Evolutionary conservation across 805 yeast species (phyloP).

Genomic region (Wickerhamiella occidentalis): DNA sequence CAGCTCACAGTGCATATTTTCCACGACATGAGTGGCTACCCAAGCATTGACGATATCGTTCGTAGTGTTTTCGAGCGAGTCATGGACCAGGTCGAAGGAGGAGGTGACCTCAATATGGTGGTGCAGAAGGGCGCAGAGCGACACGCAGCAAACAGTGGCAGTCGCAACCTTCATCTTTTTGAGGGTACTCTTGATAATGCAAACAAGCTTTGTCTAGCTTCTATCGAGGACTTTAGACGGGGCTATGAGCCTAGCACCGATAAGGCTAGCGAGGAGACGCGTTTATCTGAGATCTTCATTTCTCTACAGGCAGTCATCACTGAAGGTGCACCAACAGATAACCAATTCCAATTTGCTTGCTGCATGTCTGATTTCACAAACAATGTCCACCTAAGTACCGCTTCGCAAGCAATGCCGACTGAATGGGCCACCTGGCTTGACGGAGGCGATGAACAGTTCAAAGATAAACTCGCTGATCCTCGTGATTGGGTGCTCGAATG

Average conservation of each 20-base stretch:
- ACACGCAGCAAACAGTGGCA: slow-evolving; percentile 28
- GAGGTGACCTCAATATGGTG: slow-evolving; percentile 43
- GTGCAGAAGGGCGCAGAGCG: slow-evolving; percentile 37
- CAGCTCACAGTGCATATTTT: slow-evolving; percentile 34
- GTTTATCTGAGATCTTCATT: slow-evolving; percentile 49
- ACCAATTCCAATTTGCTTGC: slow-evolving; percentile 58
- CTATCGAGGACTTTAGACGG: slow-evolving; percentile 57
- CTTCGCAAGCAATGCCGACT: slow-evolving; percentile 81
- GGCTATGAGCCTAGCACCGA: slow-evolving; percentile 17
- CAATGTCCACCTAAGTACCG: slow-evolving; percentile 55
- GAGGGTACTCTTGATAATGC: slow-evolving; percentile 71
- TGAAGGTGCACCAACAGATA: slow-evolving; percentile 6
- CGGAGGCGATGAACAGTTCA: slow-evolving; percentile 27
- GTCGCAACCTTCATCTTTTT: slow-evolving; percentile 52
- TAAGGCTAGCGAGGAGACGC: slow-evolving; percentile 15
- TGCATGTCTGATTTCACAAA: slow-evolving; percentile 70
- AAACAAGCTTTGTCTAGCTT: slow-evolving; percentile 78
- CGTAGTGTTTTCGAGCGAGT: slow-evolving; percentile 42
- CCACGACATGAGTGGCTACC: slow-evolving; percentile 37
- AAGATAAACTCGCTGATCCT: slow-evolving; percentile 51
- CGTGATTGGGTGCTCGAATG: slow-evolving; percentile 70
- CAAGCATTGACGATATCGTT: slow-evolving; percentile 38
- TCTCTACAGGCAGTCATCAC: slow-evolving; percentile 48
- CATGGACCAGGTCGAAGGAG: slow-evolving; percentile 61
- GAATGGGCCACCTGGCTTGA: slow-evolving; percentile 94